Base-by-base conservation (phyloP, 2,329 filamentous ascomycete species). In the Albifimbria verrucaria region DNA sequence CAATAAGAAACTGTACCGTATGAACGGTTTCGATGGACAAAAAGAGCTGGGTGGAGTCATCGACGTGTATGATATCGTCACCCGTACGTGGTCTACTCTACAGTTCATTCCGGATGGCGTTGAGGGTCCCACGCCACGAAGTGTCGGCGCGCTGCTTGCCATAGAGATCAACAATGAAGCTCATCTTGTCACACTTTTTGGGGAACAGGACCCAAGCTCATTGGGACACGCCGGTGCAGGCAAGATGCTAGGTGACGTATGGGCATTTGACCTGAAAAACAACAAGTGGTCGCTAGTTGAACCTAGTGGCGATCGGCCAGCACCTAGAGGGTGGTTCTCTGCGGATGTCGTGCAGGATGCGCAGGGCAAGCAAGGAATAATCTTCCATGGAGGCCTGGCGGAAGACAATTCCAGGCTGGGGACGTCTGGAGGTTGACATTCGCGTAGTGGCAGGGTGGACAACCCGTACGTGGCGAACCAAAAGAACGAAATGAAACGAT, bases 21-120 rank as follows among this genome's bases (percentile, higher is more conserved):
- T 86, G 76, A 81, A 82, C 55, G 85, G 85, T 0, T 88, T 87
- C 51, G 83, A 87, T 61, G 85, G 84, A 0, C 75, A 71, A 11
- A 76, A 62, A 0, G 85, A 88, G 59, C 75, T 82, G 28, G 85
- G 85, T 1, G 83, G 82, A 0, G 66, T 59, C 2, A 22, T 88
- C 10, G 84, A 88, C 53, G 65, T 83, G 2, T 70, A 59, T 25
- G 62, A 72, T 41, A 32, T 54, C 3, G 44, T 24, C 1, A 32
- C 56, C 3, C 51, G 55, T n/a, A 26, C 55, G 2, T 72, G 69
- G 69, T 52, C 49, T 3, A 65, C 59, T 0, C 50, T 64, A 20
- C 4, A 17, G 0, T 71, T 60, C 50, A 23, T 49, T 9, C 51
- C 68, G 2, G 64, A 70, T 32, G 63, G 65, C 3, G 26, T 57